These are phyloP conservation scores for Suhomyces yuchorum DNA, from an alignment of 1,139 yeast genomes.

Conservation along the genomic window DNA sequence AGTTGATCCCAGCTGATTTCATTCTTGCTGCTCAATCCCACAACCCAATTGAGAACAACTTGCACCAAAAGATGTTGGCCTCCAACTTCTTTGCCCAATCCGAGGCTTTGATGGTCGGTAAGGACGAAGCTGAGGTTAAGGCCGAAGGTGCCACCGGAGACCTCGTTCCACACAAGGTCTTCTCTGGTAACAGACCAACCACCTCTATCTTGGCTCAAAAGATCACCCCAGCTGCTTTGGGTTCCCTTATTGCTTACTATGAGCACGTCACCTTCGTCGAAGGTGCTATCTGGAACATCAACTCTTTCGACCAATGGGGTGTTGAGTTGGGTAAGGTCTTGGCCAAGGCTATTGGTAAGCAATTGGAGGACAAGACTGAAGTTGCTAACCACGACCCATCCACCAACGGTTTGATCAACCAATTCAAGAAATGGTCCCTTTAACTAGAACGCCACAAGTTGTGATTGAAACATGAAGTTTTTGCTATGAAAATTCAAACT, in stretches of 20 bases:
- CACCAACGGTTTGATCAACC: constrained; percentile 90
- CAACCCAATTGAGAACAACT: constrained; percentile 91
- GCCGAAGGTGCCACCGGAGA: constrained; percentile 87
- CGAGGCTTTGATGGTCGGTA: constrained; percentile 97
- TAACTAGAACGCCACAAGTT: constrained; percentile 18
- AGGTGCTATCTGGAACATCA: constrained; percentile 99
- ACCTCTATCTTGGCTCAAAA: constrained; percentile 94
- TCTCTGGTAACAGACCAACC: constrained; percentile 98
- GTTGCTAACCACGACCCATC: constrained; percentile 82
- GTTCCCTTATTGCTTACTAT: constrained; percentile 95
- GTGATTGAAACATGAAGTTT: constrained; percentile 1
- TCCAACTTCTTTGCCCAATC: constrained; percentile 98
- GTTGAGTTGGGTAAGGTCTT: constrained; percentile 97
- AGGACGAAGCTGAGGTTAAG: constrained; percentile 79
- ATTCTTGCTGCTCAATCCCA: constrained; percentile 96
- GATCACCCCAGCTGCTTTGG: constrained; percentile 94
- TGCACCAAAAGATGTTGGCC: constrained; percentile 97
- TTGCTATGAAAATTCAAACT: not conserved
- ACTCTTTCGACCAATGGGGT: constrained; percentile 99
- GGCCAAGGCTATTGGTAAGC: constrained; percentile 93
- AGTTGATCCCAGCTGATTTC: constrained; percentile 94
- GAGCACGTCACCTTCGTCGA: constrained; percentile 96
- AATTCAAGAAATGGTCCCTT: constrained; percentile 83
- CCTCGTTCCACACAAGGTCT: constrained; percentile 91
- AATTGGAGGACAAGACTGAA: constrained; percentile 63